phyloP scores from a whole-genome alignment of 768 basidiomycete genomes.

The Leccinum rimulosum region DNA sequence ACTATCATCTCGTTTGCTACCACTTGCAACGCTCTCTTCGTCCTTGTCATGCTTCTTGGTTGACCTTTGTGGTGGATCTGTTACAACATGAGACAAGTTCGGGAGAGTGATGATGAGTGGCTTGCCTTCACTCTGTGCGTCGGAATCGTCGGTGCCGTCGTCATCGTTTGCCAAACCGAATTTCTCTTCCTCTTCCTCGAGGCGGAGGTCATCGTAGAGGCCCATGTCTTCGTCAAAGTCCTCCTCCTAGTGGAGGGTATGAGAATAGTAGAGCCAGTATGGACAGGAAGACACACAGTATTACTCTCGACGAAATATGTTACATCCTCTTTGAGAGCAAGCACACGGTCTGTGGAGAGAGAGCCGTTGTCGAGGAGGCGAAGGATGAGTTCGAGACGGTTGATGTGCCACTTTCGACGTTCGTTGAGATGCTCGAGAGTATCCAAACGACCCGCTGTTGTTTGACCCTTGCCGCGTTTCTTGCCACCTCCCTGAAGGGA shows the following conservation, averaged over 20 bases:
- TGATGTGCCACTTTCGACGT: constrained; percentile 92
- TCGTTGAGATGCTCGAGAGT: constrained; percentile 90
- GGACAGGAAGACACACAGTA: constrained; percentile 57
- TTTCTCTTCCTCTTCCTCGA: constrained; percentile 95
- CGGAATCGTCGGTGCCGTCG: constrained; percentile 73
- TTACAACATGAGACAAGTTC: constrained; percentile 1
- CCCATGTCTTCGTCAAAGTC: constrained; percentile 97
- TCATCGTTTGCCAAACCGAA: constrained; percentile 75
- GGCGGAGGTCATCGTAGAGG: constrained; percentile 95
- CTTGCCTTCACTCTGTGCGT: constrained; percentile 71
- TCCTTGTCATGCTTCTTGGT: constrained; percentile 71
- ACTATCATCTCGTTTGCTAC: constrained; percentile 69
- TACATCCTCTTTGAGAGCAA: constrained; percentile 88
- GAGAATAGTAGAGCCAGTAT: constrained; percentile 15
- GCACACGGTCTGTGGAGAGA: constrained; percentile 75
- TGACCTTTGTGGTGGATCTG: constrained; percentile 65
- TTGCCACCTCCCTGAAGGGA: constrained; percentile 74
- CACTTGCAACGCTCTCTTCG: constrained; percentile 71
- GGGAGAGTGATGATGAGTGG: background rate
- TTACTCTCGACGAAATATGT: constrained; percentile 96
- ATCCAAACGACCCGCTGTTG: constrained; percentile 68
- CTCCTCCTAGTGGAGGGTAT: constrained; percentile 66
- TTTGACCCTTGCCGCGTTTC: constrained; percentile 76
- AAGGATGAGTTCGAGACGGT: constrained; percentile 87
- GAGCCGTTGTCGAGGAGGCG: constrained; percentile 94